phyloP scores from a whole-genome alignment of 192 early-diverging fungal species.

The Rhizoclosmatium globosum region DNA sequence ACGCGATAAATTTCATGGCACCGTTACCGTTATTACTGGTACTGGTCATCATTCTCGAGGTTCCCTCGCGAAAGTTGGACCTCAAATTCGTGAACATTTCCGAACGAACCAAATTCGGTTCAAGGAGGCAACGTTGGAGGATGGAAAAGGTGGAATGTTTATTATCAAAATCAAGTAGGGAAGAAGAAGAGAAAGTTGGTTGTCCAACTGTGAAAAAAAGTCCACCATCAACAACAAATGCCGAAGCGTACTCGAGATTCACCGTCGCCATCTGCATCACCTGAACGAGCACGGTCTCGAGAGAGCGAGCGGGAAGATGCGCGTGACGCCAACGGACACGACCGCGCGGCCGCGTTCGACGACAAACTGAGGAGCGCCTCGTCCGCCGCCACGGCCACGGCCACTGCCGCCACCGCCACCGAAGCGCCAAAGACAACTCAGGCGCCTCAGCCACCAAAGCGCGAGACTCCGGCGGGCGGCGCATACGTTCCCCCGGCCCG shows the following conservation, averaged over 20 bases:
- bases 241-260: background rate
- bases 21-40: constrained; percentile 53
- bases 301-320: background rate
- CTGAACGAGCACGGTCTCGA: background rate
- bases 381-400: background rate
- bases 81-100: constrained; percentile 49
- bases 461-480: constrained; percentile 8
- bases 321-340: background rate
- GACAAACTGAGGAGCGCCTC: background rate
- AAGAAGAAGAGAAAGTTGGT: background rate
- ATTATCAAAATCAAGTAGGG: constrained; percentile 30
- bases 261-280: background rate
- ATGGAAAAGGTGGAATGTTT: constrained; percentile 56
- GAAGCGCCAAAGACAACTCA: background rate
- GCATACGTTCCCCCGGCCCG: constrained; percentile 30
- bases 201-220: background rate
- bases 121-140: constrained; percentile 50
- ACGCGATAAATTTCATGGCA: constrained; percentile 41
- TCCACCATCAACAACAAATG: background rate
- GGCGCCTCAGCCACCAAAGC: background rate
- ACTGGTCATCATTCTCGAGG: constrained; percentile 57
- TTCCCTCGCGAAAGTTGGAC: constrained; percentile 50
- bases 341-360: background rate
- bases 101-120: constrained; percentile 26
- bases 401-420: background rate